Evolutionary conservation across 495 filamentous ascomycete species (phyloP), one percentile per base, ranked within the genome.

Genomic region (Xylaria venustula): DNA sequence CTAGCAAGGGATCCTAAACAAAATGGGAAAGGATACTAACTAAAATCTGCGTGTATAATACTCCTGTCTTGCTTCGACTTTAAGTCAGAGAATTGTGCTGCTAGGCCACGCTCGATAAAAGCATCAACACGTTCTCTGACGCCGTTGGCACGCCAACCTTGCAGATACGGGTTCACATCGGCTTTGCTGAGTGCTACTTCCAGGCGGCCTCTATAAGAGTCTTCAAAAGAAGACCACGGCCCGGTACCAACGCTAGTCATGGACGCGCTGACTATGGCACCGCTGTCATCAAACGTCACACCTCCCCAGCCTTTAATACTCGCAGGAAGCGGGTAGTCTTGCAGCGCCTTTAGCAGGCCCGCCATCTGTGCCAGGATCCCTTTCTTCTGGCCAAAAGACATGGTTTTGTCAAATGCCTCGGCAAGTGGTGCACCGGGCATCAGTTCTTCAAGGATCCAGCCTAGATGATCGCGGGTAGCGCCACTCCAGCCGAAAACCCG

Each of bases 391-490:
- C 30, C 30, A 34, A 34, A 14, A 20, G 41, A 45, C 41, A 45
- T 45, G 5, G 14, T 20, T 20, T 14, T 15, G 36, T 7, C 47
- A 51, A 67, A 66, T 30, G 58, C 34, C 42, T 67, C 64, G 58
- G 46, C 36, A 2, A 67, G 36, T 3, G 65, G 59, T 25, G 44
- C 41, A 28, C 65, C 64, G 32, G 65, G 50, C 65, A 67, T 67
- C 40, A 67, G 36, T 44, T 72, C 68, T 50, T 72, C 59, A 26
- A 72, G 54, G 40, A 68, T 72, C 69, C 69, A 72, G 56, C 69
- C 68, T 34, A 34, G 30, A 11, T 34, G 11, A 34, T 34, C 30
- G 30, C 30, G 30, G 30, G 30, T 34, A 34, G 30, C 30, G 40
- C 53, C 53, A 40, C 54, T 58, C 68, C 65, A 72, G 63, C 60